Conservation (phyloP, 1,284 basidiomycete genomes). For the Xerocomus amazonicus region DNA sequence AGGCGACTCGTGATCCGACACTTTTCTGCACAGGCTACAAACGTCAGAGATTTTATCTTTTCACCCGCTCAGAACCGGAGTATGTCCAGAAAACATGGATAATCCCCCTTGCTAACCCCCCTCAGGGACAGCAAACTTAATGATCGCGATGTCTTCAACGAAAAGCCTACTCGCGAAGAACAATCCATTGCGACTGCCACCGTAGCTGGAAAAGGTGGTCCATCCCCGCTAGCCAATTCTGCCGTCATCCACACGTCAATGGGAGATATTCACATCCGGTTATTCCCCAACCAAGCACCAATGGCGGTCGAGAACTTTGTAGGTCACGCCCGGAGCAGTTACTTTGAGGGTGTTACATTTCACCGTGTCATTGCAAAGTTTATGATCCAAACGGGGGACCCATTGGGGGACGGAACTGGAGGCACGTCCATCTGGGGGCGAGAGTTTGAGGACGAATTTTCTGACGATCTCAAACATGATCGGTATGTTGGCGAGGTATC, state of each 20-base stretch:
- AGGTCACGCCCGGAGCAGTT: constrained; percentile 87
- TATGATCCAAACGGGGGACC: constrained; percentile 99
- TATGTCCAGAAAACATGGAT: constrained; percentile 39
- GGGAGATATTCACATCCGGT: constrained; percentile 89
- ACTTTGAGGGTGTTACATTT: constrained; percentile 94
- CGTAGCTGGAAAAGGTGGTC: constrained; percentile 46
- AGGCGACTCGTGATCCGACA: constrained; percentile 83
- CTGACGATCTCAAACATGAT: constrained; percentile 86
- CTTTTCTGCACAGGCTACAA: constrained; percentile 94
- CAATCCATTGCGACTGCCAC: constrained; percentile 82
- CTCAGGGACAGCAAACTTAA: constrained; percentile 78
- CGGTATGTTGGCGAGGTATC: constrained; percentile 46
- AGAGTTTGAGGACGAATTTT: constrained; percentile 96
- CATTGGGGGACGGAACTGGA: constrained; percentile 96
- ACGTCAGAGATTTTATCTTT: constrained; percentile 94
- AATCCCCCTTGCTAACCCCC: constrained; percentile 2
- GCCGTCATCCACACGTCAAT: constrained; percentile 94
- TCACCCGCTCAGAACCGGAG: constrained; percentile 90
- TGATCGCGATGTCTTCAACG: constrained; percentile 98
- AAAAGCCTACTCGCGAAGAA: constrained; percentile 95
- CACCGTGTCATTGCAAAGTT: constrained; percentile 99
- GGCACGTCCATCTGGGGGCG: constrained; percentile 92
- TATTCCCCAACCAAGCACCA: constrained; percentile 91
- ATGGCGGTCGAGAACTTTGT: constrained; percentile 98
- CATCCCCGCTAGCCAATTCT: constrained; percentile 65